These are phyloP conservation scores for Fusarium sp. DNA, from an alignment of 2,329 filamentous ascomycete genomes.

Conservation along the genomic window DNA sequence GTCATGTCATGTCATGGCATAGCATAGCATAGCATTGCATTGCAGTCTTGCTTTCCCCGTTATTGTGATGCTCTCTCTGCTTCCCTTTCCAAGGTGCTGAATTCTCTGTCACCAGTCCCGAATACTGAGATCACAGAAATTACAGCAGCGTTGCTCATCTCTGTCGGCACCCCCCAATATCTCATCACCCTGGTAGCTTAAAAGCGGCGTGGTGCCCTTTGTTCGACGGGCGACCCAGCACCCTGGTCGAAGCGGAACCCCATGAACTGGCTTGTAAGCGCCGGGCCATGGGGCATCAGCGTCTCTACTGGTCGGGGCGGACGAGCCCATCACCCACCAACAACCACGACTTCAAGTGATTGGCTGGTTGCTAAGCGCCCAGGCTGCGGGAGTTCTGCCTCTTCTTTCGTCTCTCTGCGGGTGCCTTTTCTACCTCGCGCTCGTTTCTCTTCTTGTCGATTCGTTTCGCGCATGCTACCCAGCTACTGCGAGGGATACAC, in stretches of 20 bases:
- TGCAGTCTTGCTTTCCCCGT: slow-evolving; percentile 6
- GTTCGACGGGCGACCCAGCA: slow-evolving; percentile 41
- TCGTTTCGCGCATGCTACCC: slow-evolving; percentile 34
- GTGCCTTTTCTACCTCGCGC: slow-evolving; percentile 11
- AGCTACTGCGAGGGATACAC: slow-evolving; percentile 46
- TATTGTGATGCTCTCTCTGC: background rate
- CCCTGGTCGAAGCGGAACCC: slow-evolving; percentile 42
- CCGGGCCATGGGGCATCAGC: slow-evolving; percentile 40
- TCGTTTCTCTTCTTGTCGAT: slow-evolving; percentile 26
- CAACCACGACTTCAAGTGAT: slow-evolving; percentile 45
- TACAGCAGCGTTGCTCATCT: slow-evolving; percentile 3
- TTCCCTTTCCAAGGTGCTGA: background rate
- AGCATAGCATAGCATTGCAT: background rate
- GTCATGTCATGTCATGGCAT: background rate
- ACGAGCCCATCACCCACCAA: slow-evolving; percentile 49
- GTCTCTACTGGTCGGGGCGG: slow-evolving; percentile 46
- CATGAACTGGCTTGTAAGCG: slow-evolving; percentile 48
- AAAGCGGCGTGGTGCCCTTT: slow-evolving; percentile 39
- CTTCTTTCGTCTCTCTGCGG: slow-evolving; percentile 13
- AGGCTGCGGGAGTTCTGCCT: slow-evolving; percentile 27
- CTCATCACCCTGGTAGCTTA: slow-evolving; percentile 21
- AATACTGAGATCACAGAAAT: background rate
- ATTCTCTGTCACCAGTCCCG: background rate
- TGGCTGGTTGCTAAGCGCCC: slow-evolving; percentile 52
- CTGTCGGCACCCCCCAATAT: slow-evolving; percentile 25